Evolutionary conservation across 352 stramenopile genomes (phyloP), one percentile per base, ranked within the genome.

Genomic region (Phytophthora ohioensis): DNA sequence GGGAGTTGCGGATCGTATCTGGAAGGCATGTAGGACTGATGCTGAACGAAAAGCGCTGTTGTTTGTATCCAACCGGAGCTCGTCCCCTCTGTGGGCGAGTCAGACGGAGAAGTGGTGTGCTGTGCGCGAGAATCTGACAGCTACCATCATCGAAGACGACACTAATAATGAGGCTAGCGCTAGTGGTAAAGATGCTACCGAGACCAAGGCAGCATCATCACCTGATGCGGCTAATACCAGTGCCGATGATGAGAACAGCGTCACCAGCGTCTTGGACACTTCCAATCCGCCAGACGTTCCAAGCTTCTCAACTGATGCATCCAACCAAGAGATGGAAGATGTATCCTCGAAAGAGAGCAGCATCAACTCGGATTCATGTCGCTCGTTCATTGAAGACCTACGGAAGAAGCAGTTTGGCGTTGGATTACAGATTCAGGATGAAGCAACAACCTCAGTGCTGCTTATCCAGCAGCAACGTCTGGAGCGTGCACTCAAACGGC

Each of bases 321-420:
- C 46, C n/a, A 39, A 42, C 5, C 45, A 57, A n/a, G 32, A 67
- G 11, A 57, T 17, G 34, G 63, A 59, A 5, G 46, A 73, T 34
- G 10, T 62, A 0, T 27, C 51, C 11, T 15, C 32, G 36, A 30
- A 17, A 32, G 42, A 54, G 12, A 34, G n/a, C 12, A 47, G 39
- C 10, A 55, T 43, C 21, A 71, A 12, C 12, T 30, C 47, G 8
- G 59, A 57, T 43, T 78, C 68, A 13, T 93, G 87, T 47, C 66
- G 76, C 5, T 62, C 56, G 30, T 91, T 91, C 46, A 92, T 96
- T 54, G 59, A 82, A 5, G 60, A 83, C 5, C 67, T 96, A 5
- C 85, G 90, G 9, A 87, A 78, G 9, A 73, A 90, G 38, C 87
- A 94, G 45, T 95, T 96, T 67, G 90, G 90, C 4, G 84, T 96